Evolutionary conservation across 495 filamentous ascomycete genomes (phyloP), one percentile per base, ranked within the genome.

Genomic region (Neurospora sp.): DNA sequence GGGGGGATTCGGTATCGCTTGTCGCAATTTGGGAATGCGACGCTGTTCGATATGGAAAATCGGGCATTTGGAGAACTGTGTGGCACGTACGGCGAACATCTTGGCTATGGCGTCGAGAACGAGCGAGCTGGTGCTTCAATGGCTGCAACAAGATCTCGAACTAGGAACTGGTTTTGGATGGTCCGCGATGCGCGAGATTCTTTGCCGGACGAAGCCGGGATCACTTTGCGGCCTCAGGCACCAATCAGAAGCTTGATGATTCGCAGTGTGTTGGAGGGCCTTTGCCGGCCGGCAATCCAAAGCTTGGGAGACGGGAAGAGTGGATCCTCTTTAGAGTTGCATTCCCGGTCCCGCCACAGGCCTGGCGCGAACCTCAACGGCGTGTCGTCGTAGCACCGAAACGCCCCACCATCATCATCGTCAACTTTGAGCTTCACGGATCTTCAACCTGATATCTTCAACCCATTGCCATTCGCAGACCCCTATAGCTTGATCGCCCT

Each of bases 71-170:
- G 44, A 39, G 31, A 46, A 37, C 39, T 9, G 35, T 27, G 41
- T 18, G 18, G 41, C 18, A 77, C 82, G 35, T 82, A 86, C 84
- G 74, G 81, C 74, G 74, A 77, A 83, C 85, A 86, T 86, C 42
- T 73, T 86, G 73, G 59, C 76, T 40, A 70, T 72, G 42, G 70
- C 14, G 70, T 38, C 39, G 31, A 27, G 75, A 78, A 72, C 54
- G 73, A 78, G 72, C 72, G 76, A 77, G 75, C 72, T 73, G 78
- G 74, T 78, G 77, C 73, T 79, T 81, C 79, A 81, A 81, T 81
- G 74, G 78, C 76, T 74, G 71, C 27, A 69, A 77, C 66, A 72
- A 44, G 71, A 72, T 76, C 74, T 72, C 39, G 72, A 73, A 42
- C 62, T 69, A 72, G 48, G 46, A 38, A 72, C 76, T 73, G 73